Evolutionary conservation across 768 basidiomycete genomes (phyloP).

Genomic region (Podaxis sp.): DNA sequence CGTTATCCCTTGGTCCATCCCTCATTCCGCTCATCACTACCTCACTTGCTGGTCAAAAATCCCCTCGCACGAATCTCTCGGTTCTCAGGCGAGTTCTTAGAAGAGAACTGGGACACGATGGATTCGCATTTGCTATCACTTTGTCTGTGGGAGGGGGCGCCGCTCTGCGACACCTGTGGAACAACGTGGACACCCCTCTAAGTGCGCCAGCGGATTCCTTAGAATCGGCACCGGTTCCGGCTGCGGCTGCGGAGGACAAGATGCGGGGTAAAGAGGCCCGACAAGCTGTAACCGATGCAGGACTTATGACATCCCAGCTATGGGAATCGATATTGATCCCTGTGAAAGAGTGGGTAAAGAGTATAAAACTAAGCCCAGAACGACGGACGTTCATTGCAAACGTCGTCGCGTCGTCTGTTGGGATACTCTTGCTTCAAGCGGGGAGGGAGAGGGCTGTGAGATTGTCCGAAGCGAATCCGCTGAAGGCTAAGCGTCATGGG

Average conservation of each 20-base stretch:
- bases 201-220: not conserved
- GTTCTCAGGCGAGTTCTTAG: constrained; percentile 39
- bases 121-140: constrained; percentile 71
- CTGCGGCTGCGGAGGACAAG: not conserved
- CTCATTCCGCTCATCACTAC: constrained; percentile 49
- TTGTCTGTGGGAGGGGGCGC: constrained; percentile 64
- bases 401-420: constrained; percentile 52
- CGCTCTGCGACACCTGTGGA: constrained; percentile 47
- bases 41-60: constrained; percentile 17
- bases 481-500: not conserved
- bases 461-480: constrained; percentile 15
- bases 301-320: not conserved
- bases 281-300: not conserved
- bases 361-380: constrained; percentile 30
- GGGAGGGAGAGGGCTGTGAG: constrained; percentile 36
- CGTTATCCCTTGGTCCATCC: constrained; percentile 65
- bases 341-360: constrained; percentile 13
- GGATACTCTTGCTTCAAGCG: constrained; percentile 55
- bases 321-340: constrained; percentile 13
- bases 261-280: not conserved
- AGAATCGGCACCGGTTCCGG: not conserved
- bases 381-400: constrained; percentile 62
- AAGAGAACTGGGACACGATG: constrained; percentile 57
- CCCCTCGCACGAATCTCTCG: constrained; percentile 21
- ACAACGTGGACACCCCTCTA: not conserved